Base-by-base conservation (phyloP, 2,329 filamentous ascomycete genomes). In the Emmonsiellopsis sp. region DNA sequence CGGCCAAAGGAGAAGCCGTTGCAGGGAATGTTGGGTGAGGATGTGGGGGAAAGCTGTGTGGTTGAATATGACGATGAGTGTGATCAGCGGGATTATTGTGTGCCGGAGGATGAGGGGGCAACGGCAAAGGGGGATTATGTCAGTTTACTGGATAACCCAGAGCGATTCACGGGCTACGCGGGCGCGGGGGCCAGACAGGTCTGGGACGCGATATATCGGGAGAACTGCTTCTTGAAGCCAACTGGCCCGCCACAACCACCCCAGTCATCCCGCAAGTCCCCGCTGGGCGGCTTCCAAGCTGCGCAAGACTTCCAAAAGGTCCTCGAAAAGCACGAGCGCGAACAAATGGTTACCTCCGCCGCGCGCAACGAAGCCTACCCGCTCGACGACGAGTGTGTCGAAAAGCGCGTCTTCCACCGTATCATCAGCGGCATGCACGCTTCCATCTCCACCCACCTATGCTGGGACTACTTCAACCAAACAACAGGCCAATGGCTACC, bases 401-500 rank as follows among this genome's bases (percentile, higher is more conserved):
- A 98, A 76, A 97, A 98, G 79, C 86, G 93, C n/a, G 93, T 97
- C 38, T 98, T 98, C 70, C 93, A 97, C 73, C 82, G 91, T 6
- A 84, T 98, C 58, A 83, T 98, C 57, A 95, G 90, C 50, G 93
- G 93, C 43, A 96, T 98, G 93, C 93, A 98, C 70, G 89, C 93
- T 13, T 95, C 91, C 59, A 98, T 98, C 69, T 95, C 89, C 59
- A 88, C 91, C 0, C 93, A 98, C 71, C 77, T 98, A 42, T 98
- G 93, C 79, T 93, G 87, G 84, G 87, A 97, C 64, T 95, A 93
- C 64, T 76, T 97, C 58, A 96, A 98, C 71, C 90, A 96, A 73
- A 90, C 87, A 1, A 96, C 92, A 0, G 93, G 93, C 55, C 75
- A 89, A 70, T 98, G 93, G 93, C 83, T 85, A 49, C 91, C 90